Evolutionary conservation across 2,329 filamentous ascomycete species (phyloP).

Genomic region (Hirsutella rhossiliensis): DNA sequence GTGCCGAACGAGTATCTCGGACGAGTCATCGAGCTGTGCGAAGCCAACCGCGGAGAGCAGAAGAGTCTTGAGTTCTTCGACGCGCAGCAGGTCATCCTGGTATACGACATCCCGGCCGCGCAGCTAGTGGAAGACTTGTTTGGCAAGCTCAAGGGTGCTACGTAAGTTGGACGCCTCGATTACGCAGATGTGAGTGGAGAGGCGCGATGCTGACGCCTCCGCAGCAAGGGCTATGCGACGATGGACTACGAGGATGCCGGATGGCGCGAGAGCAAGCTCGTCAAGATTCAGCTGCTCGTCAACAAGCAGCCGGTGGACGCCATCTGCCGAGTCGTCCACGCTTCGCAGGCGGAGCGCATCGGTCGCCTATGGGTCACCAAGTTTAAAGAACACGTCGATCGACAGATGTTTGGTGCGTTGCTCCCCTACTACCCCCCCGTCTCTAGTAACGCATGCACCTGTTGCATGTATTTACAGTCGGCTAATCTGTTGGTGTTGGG

Average conservation of each 20-base stretch:
- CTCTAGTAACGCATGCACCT: background rate
- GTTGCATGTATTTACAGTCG: too few relatives aligned
- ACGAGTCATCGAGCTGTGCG: constrained; percentile 89
- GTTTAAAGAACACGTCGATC: constrained; percentile 92
- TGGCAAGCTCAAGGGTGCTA: constrained; percentile 85
- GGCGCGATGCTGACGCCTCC: background rate
- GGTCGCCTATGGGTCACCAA: constrained; percentile 84
- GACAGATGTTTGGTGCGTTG: constrained; percentile 69
- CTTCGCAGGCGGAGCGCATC: constrained; percentile 66
- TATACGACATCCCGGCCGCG: constrained; percentile 78
- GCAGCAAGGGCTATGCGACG: constrained; percentile 77
- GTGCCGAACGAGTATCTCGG: constrained; percentile 90
- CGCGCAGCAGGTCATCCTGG: constrained; percentile 82
- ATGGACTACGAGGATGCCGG: constrained; percentile 95
- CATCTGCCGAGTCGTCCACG: constrained; percentile 80
- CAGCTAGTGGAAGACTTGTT: constrained; percentile 96
- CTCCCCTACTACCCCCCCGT: background rate
- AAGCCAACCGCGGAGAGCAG: constrained; percentile 78
- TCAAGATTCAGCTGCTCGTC: constrained; percentile 85
- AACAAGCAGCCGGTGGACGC: constrained; percentile 92
- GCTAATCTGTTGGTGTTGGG: too few relatives aligned
- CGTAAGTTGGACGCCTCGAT: constrained; percentile 25
- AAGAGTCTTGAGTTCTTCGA: constrained; percentile 86
- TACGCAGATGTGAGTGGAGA: background rate
- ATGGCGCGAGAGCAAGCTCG: constrained; percentile 67